Conservation (phyloP, 2,329 filamentous ascomycete genomes). For the Curvularia sp. region DNA sequence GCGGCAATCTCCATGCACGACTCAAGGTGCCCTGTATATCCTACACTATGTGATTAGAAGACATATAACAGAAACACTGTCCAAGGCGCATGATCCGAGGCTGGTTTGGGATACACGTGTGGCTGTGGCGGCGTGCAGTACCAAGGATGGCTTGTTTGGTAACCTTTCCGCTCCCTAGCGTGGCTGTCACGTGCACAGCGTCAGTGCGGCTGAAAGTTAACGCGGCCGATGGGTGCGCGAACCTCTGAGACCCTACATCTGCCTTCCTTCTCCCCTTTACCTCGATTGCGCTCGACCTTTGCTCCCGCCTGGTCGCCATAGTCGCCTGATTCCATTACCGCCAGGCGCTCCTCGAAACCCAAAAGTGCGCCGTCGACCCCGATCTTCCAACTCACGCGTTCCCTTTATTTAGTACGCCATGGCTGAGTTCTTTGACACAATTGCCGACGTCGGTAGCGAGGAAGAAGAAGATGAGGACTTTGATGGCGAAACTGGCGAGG, state of each 20-base stretch:
- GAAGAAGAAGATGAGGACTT: slow-evolving; percentile 51
- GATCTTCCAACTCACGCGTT: slow-evolving; percentile 30
- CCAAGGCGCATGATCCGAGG: slow-evolving; percentile 2
- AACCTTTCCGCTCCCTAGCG: slow-evolving; percentile 18
- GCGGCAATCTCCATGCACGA: not conserved
- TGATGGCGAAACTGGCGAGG: slow-evolving; percentile 36
- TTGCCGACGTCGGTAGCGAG: slow-evolving; percentile 80
- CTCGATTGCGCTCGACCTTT: slow-evolving; percentile 22
- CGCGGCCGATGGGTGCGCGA: slow-evolving; percentile 29
- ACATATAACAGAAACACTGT: not conserved
- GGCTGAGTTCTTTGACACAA: slow-evolving; percentile 75
- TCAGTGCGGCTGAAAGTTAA: slow-evolving; percentile 30
- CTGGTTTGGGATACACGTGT: slow-evolving; percentile 6
- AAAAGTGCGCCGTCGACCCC: slow-evolving; percentile 19
- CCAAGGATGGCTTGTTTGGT: slow-evolving; percentile 9
- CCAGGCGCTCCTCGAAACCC: slow-evolving; percentile 19
- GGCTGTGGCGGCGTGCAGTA: slow-evolving; percentile 8
- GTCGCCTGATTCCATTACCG: slow-evolving; percentile 15
- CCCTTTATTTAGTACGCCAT: slow-evolving; percentile 43
- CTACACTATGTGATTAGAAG: not conserved
- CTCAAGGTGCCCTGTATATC: not conserved
- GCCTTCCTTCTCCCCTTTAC: slow-evolving; percentile 28
- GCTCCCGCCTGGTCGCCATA: slow-evolving; percentile 27
- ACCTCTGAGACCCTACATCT: slow-evolving; percentile 27
- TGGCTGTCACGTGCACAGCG: slow-evolving; percentile 19